Conservation (phyloP, 1,284 basidiomycete species). For the Ustilago xerochloae region DNA sequence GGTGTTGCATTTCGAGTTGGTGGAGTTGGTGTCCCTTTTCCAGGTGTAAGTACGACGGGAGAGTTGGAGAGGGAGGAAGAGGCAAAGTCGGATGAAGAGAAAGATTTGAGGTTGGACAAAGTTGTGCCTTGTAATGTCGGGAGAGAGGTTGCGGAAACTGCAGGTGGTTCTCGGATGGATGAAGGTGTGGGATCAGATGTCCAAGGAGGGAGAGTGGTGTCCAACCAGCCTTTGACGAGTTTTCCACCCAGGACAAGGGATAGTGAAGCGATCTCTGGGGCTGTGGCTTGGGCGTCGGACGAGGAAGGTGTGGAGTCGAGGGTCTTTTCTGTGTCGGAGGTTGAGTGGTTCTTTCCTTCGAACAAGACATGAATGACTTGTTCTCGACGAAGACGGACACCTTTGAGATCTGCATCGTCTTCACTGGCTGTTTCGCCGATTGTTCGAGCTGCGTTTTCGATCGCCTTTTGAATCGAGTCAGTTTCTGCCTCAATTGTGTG, state of each 20-base stretch:
- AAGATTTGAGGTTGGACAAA: slow-evolving; percentile 37
- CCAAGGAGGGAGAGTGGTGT: slow-evolving; percentile 38
- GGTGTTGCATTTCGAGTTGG: slow-evolving; percentile 22
- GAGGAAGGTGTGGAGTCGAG: neutral
- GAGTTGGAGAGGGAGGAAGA: slow-evolving; percentile 1
- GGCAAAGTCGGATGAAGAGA: slow-evolving; percentile 36
- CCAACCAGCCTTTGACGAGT: slow-evolving; percentile 50
- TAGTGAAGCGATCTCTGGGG: slow-evolving; percentile 32
- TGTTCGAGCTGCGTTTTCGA: slow-evolving; percentile 11
- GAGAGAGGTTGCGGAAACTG: slow-evolving; percentile 5
- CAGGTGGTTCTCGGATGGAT: slow-evolving; percentile 27
- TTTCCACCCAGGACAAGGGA: slow-evolving; percentile 45
- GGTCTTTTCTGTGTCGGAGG: neutral
- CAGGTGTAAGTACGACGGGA: slow-evolving; percentile 19
- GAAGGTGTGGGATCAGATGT: slow-evolving; percentile 29
- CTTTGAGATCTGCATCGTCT: slow-evolving; percentile 40
- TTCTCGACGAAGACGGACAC: slow-evolving; percentile 52
- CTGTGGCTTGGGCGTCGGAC: neutral
- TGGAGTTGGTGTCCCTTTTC: slow-evolving; percentile 8
- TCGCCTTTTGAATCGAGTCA: slow-evolving; percentile 26
- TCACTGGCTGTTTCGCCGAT: slow-evolving; percentile 33
- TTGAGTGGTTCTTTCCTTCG: slow-evolving; percentile 20
- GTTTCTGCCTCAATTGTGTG: neutral
- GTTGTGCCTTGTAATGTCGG: slow-evolving; percentile 22
- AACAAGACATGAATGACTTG: slow-evolving; percentile 59